Conservation (phyloP, 371 early-diverging fungal genomes). For the Mucor racemosus region DNA sequence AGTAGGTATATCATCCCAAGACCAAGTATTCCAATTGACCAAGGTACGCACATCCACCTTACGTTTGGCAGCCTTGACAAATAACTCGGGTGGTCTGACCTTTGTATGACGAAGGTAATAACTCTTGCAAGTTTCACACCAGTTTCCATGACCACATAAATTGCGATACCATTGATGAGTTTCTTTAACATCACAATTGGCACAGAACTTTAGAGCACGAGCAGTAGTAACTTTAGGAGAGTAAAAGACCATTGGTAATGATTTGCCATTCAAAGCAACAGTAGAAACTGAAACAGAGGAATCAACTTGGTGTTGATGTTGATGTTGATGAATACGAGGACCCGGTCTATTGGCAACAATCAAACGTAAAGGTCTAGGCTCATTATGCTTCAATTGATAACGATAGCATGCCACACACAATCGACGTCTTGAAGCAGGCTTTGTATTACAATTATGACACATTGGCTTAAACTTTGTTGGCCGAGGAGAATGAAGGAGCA, state of each 20-base stretch:
- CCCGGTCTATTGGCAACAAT: conserved; percentile 48
- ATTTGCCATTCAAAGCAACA: background rate
- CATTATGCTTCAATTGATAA: conserved; percentile 45
- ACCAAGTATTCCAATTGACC: conserved; percentile 44
- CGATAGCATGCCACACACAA: conserved; percentile 52
- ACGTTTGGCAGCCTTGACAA: conserved; percentile 53
- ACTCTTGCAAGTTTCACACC: conserved; percentile 58
- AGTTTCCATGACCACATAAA: conserved; percentile 49
- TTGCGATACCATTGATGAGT: conserved; percentile 60
- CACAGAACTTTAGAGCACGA: conserved; percentile 34
- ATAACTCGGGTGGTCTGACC: conserved; percentile 46
- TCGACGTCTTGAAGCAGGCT: conserved; percentile 47
- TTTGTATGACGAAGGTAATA: conserved; percentile 49
- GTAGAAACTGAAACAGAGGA: background rate
- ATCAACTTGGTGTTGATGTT: background rate
- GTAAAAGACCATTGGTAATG: conserved; percentile 19
- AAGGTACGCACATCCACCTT: conserved; percentile 48
- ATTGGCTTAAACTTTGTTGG: conserved; percentile 47
- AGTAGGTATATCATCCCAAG: conserved; percentile 24
- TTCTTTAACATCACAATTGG: conserved; percentile 48
- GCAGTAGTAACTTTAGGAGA: conserved; percentile 9
- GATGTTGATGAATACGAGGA: conserved; percentile 21
- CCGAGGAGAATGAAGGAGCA: conserved; percentile 39
- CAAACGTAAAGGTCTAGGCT: conserved; percentile 42
- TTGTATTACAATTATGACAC: conserved; percentile 49